Base-by-base conservation (phyloP, 75 land plant species). In the Isoetes taiwanensis region DNA sequence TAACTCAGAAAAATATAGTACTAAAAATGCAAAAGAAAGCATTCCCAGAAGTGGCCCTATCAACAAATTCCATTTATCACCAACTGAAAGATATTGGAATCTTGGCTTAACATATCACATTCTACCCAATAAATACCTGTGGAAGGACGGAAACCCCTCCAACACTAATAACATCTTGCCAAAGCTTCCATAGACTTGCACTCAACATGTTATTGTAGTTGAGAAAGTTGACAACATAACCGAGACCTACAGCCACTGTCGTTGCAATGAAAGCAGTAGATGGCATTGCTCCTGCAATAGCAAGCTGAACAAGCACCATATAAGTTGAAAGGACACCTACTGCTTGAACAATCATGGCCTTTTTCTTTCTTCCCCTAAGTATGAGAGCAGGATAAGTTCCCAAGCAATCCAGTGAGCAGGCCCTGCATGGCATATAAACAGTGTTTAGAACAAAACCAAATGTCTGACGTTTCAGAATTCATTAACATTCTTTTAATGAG, bases 311-410 rank as follows among this genome's bases (percentile, higher is more conserved):
- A 23, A 72, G 59, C 19, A 91, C 97, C 12, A 75, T 65, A 30
- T 74, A 89, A 19, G 56, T 83, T 9, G 97, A 78, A 4, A 91
- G 23, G 1, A 83, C 94, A 2, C 97, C 97, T 30, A 91, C 54
- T 2, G 97, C 83, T 53, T 91, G 97, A 24, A 91, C 94, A 37
- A 78, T 54, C 55, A 81, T 57, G 1, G 79, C 85, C 40, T 85
- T 94, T 29, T 72, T 64, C 65, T 91, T 94, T 58, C 58, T 76
- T 64, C 81, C 83, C 68, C 78, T 80, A 91, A 91, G 64, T 91
- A 91, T 0, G 97, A 91, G 9, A 91, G 80, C 24, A 91, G 66
- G 95, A 78, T 19, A 91, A 66, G 59, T 91, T 91, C 25, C 97
- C 97, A 12, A 91, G 75, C 43, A 91, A 55, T 23, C 95, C 81